Base-by-base conservation (phyloP, 2,329 filamentous ascomycete genomes). In the Aureobasidium melanogenum region DNA sequence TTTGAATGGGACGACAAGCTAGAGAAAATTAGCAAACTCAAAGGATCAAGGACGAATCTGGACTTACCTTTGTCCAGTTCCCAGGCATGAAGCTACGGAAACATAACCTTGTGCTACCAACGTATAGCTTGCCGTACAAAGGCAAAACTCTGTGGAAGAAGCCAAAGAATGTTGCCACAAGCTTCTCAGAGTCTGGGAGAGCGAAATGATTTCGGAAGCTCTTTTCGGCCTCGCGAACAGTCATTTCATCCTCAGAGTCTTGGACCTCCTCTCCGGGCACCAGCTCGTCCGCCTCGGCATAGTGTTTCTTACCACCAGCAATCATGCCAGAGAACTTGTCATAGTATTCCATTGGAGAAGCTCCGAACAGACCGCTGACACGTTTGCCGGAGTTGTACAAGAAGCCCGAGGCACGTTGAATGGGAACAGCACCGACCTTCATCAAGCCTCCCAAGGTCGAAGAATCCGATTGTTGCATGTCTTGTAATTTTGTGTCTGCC, bases 241-340 rank as follows among this genome's bases (percentile, higher is more conserved):
- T 77, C 63, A 83, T 77, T 47, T 82, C 79, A 59, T 84, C 82
- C 66, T 85, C 82, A 0, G 77, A 73, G 46, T 83, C 81, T 39
- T 80, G 76, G 2, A 79, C 74, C 60, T 77, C 76, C 64, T 95
- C 89, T 68, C 87, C 88, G 22, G 75, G 70, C 8, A 83, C 77
- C 10, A 86, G 80, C 15, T 82, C 77, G 70, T 89, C 85, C 24
- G 82, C 83, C 22, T 91, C 88, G 54, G 88, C 86, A 69, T 97
- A 99, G 73, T 97, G 93, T 68, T 88, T 91, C 67, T 88, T 87
- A 14, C 90, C 90, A 36, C 94, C 94, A 66, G 91, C 89, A 85
- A 94, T 94, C 89, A 97, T 97, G 39, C 91, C 93, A 0, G 93
- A 96, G 0, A 97, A 92, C 73, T 97, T 97, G 70, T 95, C 92